Evolutionary conservation across 305 asterid species (phyloP).

Genomic region (Fraxinus sp.): DNA sequence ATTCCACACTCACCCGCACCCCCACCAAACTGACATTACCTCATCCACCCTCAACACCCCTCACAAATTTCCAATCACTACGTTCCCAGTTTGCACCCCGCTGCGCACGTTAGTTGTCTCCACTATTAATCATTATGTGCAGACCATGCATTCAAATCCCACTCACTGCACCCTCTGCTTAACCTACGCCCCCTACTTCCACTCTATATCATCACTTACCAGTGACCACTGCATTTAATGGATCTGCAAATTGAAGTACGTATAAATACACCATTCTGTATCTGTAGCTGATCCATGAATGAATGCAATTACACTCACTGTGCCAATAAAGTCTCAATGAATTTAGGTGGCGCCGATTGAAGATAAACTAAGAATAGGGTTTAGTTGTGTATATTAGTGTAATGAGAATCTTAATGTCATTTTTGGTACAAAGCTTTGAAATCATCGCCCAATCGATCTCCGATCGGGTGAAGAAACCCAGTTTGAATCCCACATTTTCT

Average conservation of each 20-base stretch:
- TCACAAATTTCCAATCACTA: conserved; percentile 30
- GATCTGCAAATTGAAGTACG: conserved; percentile 46
- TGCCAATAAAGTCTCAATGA: background rate
- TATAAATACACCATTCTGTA: conserved; percentile 24
- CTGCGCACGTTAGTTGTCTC: conserved; percentile 67
- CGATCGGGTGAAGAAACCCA: conserved; percentile 37
- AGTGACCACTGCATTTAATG: conserved; percentile 48
- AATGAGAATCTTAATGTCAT: conserved; percentile 43
- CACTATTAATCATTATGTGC: conserved; percentile 48
- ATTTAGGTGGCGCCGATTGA: background rate
- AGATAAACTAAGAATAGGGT: background rate
- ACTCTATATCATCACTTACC: conserved; percentile 27
- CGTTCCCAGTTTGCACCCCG: conserved; percentile 30
- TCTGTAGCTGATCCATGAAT: conserved; percentile 26
- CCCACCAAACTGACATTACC: background rate
- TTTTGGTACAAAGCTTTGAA: conserved; percentile 27
- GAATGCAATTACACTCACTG: background rate
- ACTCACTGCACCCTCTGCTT: conserved; percentile 34
- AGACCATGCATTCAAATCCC: conserved; percentile 41
- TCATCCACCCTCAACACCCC: background rate
- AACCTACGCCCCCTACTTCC: conserved; percentile 48
- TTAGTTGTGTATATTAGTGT: background rate
- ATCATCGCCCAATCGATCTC: conserved; percentile 57
- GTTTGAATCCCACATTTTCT: background rate
- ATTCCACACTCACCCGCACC: background rate